These are phyloP conservation scores for Cardiospermum halicacabum DNA, from an alignment of 345 rosid genomes.

Conservation along the genomic window DNA sequence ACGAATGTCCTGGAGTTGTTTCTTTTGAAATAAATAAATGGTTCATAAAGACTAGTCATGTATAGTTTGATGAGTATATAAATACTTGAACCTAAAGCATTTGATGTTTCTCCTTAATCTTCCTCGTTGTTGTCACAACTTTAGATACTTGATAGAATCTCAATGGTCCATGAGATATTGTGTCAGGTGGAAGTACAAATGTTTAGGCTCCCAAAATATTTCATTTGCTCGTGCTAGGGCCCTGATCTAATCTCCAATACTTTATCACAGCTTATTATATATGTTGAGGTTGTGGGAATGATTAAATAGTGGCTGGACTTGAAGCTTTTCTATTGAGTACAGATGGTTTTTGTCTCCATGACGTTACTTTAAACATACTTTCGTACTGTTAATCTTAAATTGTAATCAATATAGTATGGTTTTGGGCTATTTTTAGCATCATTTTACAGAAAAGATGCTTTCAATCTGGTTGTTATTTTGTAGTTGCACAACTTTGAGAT, in stretches of 20 bases:
- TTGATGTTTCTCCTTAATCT: conserved; percentile 28
- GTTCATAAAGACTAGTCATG: conserved; percentile 29
- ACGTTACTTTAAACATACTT: conserved; percentile 19
- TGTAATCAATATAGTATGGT: conserved; percentile 16
- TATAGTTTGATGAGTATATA: conserved; percentile 23
- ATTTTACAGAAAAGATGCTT: conserved; percentile 21
- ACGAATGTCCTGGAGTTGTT: conserved; percentile 5
- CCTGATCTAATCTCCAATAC: conserved; percentile 6
- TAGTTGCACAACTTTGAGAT: conserved; percentile 18
- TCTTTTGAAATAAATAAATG: conserved; percentile 14
- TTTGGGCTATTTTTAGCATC: conserved; percentile 30
- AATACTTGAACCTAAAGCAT: conserved; percentile 25
- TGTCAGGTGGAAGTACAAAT: conserved; percentile 25
- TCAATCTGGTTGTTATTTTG: conserved; percentile 12
- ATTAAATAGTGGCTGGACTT: conserved; percentile 16
- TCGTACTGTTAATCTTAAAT: conserved; percentile 15
- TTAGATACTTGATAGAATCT: conserved; percentile 30
- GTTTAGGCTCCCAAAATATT: conserved; percentile 27
- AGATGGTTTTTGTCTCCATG: conserved; percentile 27
- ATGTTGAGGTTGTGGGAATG: conserved; percentile 24
- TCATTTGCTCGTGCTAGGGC: conserved; percentile 16
- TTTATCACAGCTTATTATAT: conserved; percentile 16
- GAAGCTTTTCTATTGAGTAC: conserved; percentile 25
- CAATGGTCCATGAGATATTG: conserved; percentile 23
- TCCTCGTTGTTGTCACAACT: conserved; percentile 17